Evolutionary conservation across 345 rosid genomes (phyloP).

Genomic region (Trapa incisa): DNA sequence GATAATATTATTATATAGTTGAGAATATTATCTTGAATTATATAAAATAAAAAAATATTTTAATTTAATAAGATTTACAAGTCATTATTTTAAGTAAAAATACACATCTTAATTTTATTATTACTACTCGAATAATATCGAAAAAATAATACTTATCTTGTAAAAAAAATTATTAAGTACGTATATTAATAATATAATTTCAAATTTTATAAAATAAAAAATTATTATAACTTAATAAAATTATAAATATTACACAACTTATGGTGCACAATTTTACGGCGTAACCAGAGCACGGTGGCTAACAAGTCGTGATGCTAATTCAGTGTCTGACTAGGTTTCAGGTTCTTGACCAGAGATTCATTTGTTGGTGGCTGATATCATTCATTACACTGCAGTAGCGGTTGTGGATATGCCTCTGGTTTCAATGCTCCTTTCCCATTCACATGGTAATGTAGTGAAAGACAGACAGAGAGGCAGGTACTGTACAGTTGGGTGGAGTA

Average conservation of each 20-base stretch:
- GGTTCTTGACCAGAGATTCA: not conserved
- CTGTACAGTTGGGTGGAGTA: not conserved
- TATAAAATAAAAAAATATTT: too few species aligned
- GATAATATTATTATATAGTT: too few species aligned
- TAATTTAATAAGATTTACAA: too few species aligned
- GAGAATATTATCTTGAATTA: too few species aligned
- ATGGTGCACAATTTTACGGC: constrained; percentile 53
- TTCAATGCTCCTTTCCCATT: not conserved
- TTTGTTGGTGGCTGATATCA: not conserved
- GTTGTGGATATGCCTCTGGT: not conserved
- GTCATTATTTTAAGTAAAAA: too few species aligned
- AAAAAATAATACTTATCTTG: too few species aligned
- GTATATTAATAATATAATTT: too few species aligned
- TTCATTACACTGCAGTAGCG: not conserved
- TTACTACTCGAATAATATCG: too few species aligned
- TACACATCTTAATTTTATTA: too few species aligned
- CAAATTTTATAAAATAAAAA: too few species aligned
- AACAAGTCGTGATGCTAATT: constrained; percentile 33
- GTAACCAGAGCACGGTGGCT: constrained; percentile 49
- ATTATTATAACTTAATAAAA: too few species aligned
- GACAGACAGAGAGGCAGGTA: not conserved
- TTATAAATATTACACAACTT: constrained; percentile 4
- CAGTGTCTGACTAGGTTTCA: constrained; percentile 11
- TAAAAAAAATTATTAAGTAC: too few species aligned
- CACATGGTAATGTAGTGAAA: not conserved